These are phyloP conservation scores for Yamadazyma taylorii DNA, from an alignment of 1,139 yeast genomes.

Conservation along the genomic window DNA sequence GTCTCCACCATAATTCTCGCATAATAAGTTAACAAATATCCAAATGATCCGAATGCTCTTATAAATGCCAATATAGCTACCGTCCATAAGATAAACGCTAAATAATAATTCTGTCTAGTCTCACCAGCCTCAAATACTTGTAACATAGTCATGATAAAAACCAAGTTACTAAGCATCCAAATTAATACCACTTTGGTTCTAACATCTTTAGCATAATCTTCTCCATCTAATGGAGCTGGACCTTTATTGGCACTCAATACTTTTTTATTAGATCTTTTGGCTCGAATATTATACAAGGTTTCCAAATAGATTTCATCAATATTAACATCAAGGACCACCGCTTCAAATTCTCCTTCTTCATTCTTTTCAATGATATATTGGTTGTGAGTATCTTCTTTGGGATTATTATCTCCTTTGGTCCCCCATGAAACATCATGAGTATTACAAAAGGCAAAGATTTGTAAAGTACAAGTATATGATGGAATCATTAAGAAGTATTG, in stretches of 20 bases:
- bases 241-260: slow-evolving; percentile 49
- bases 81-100: slow-evolving; percentile 85
- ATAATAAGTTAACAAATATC: slow-evolving; percentile 53
- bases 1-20: slow-evolving; percentile 44
- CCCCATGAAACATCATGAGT: slow-evolving; percentile 98
- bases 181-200: slow-evolving; percentile 90
- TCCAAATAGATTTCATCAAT: slow-evolving; percentile 86
- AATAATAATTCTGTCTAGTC: slow-evolving; percentile 61
- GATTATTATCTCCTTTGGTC: slow-evolving; percentile 87
- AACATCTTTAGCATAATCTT: slow-evolving; percentile 91
- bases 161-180: slow-evolving; percentile 82
- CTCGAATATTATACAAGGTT: slow-evolving; percentile 69
- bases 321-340: slow-evolving; percentile 86
- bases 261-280: slow-evolving; percentile 63
- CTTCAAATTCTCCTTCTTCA: slow-evolving; percentile 71
- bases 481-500: slow-evolving; percentile 89
- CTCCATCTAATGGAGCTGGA: slow-evolving; percentile 51
- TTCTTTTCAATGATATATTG: slow-evolving; percentile 49
- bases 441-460: slow-evolving; percentile 91
- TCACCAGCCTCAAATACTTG: slow-evolving; percentile 73
- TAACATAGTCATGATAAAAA: slow-evolving; percentile 81
- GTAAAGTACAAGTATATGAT: slow-evolving; percentile 87
- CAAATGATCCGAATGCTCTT: slow-evolving; percentile 76
- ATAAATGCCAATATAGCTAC: slow-evolving; percentile 80
- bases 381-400: slow-evolving; percentile 49